Percentiles rank a stretch among this genome's conserved stretches.
Evolutionary conservation across 306 rosid species (phyloP).

Genomic region (Casuarina glauca): DNA sequence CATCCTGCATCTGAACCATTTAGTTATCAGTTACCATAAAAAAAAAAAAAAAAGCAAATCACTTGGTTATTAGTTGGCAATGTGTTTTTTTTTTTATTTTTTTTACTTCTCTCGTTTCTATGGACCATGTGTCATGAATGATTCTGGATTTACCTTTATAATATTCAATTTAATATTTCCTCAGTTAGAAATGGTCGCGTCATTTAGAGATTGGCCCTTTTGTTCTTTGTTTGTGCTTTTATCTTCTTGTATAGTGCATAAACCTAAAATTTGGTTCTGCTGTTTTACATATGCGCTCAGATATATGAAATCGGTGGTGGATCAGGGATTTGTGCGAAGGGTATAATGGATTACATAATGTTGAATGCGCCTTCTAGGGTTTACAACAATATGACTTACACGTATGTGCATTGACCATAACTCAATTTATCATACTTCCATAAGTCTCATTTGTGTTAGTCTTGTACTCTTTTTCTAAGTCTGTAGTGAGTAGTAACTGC

Average conservation of each 20-base stretch:
- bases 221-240: background rate
- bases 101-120: background rate
- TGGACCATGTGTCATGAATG: background rate
- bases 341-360: conserved; percentile 95
- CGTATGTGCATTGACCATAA: conserved; percentile 53
- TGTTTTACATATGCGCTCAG: conserved; percentile 59
- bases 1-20: too few relatives aligned
- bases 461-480: background rate
- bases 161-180: background rate
- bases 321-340: conserved; percentile 98
- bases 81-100: background rate
- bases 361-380: conserved; percentile 90
- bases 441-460: background rate
- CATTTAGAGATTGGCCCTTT: background rate
- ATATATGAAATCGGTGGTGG: conserved; percentile 99
- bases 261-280: conserved; percentile 34
- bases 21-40: too few relatives aligned
- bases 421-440: conserved; percentile 17
- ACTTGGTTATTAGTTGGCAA: background rate
- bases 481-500: conserved; percentile 4
- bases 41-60: too few relatives aligned
- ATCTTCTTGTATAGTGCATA: conserved; percentile 20
- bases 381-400: conserved; percentile 86
- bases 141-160: background rate
- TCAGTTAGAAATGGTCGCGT: background rate